Conservation (phyloP, 83 land plant species). For the Picea abies region DNA sequence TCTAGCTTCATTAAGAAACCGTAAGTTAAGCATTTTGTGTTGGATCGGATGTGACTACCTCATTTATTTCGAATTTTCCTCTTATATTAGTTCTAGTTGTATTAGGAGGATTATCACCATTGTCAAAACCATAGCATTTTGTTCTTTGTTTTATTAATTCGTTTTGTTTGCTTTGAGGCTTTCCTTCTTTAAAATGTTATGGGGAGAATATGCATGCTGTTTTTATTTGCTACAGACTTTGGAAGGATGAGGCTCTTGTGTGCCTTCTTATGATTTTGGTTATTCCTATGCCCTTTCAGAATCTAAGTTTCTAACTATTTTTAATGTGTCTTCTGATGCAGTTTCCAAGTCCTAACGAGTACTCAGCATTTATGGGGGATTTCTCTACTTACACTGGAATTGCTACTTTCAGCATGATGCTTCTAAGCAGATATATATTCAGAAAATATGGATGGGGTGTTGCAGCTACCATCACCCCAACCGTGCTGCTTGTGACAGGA, state of each 20-base stretch:
- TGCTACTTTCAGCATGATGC: slow-evolving; percentile 58
- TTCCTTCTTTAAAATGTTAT: background rate
- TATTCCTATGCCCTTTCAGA: background rate
- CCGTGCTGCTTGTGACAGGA: slow-evolving; percentile 52
- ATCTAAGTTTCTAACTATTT: background rate
- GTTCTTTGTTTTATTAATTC: background rate
- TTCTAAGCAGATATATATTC: slow-evolving; percentile 48
- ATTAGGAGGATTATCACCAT: background rate
- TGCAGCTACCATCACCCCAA: slow-evolving; percentile 52
- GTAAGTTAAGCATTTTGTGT: background rate
- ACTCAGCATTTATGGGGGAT: slow-evolving; percentile 60
- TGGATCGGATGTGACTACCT: background rate
- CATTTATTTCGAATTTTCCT: background rate
- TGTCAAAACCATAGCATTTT: background rate
- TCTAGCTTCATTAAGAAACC: background rate
- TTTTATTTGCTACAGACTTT: background rate
- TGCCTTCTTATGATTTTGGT: background rate
- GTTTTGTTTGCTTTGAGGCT: background rate
- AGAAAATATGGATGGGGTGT: slow-evolving; percentile 65
- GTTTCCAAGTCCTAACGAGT: slow-evolving; percentile 62
- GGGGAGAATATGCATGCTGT: background rate
- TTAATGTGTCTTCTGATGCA: slow-evolving; percentile 9
- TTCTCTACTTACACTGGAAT: slow-evolving; percentile 59
- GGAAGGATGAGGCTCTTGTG: background rate
- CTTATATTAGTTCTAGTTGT: background rate